These are phyloP conservation scores for Salix suchowensis DNA, from an alignment of 345 rosid species.

Conservation along the genomic window DNA sequence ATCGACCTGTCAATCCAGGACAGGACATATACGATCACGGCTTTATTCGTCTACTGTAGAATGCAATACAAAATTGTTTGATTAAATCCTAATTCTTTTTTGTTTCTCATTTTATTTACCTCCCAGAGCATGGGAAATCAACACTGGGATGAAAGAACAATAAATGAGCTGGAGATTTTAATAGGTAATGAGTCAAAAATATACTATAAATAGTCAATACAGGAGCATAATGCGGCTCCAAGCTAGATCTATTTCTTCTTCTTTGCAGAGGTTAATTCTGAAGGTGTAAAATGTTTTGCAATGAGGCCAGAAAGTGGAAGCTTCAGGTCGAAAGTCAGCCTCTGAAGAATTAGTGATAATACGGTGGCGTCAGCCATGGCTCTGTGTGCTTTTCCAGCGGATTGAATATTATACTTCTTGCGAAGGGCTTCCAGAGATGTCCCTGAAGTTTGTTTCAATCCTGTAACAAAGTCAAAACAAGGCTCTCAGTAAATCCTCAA, in stretches of 20 bases:
- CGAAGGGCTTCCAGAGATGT: slow-evolving; percentile 44
- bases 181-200: background rate
- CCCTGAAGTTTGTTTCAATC: slow-evolving; percentile 28
- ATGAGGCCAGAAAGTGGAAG: slow-evolving; percentile 46
- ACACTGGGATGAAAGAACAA: no score
- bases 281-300: slow-evolving; percentile 38
- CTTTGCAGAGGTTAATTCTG: slow-evolving; percentile 30
- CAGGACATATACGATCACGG: no score
- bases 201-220: slow-evolving; percentile 13
- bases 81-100: no score
- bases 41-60: no score
- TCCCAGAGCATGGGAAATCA: no score
- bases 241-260: slow-evolving; percentile 33
- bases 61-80: no score
- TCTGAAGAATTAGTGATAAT: slow-evolving; percentile 62
- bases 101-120: no score
- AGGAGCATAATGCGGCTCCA: background rate
- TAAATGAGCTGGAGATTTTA: no score
- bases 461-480: slow-evolving; percentile 24
- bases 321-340: slow-evolving; percentile 56
- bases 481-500: background rate
- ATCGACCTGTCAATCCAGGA: no score
- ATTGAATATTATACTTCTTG: slow-evolving; percentile 28
- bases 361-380: slow-evolving; percentile 74
- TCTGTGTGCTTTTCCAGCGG: slow-evolving; percentile 49